These are phyloP conservation scores for Tetragonia tetragonoides DNA, from an alignment of 148 eudicot species.

Conservation along the genomic window DNA sequence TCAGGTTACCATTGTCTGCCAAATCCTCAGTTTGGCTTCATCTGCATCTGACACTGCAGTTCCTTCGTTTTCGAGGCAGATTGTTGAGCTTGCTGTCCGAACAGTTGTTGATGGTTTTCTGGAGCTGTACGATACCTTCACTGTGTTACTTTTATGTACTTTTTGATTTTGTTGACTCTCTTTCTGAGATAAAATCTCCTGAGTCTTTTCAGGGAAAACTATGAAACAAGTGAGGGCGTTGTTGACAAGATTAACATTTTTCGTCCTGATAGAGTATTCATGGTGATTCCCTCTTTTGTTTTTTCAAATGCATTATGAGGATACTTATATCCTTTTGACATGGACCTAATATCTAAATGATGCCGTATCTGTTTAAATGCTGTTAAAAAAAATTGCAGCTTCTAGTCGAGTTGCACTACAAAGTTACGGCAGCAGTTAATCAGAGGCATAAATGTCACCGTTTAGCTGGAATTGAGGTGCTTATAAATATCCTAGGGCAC, in stretches of 20 bases:
- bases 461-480: constrained; percentile 85
- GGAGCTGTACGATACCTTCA: constrained; percentile 48
- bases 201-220: constrained; percentile 54
- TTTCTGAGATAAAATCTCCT: constrained; percentile 7
- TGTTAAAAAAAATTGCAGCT: constrained; percentile 49
- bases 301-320: neutral
- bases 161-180: constrained; percentile 12
- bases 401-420: constrained; percentile 83
- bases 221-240: constrained; percentile 43
- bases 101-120: constrained; percentile 95
- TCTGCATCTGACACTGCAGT: constrained; percentile 51
- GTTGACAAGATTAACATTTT: constrained; percentile 84
- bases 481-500: constrained; percentile 68
- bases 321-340: neutral
- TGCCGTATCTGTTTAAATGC: constrained; percentile 3
- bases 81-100: constrained; percentile 58
- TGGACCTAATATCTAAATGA: constrained; percentile 4
- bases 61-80: constrained; percentile 66
- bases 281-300: constrained; percentile 41
- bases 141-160: constrained; percentile 11
- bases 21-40: constrained; percentile 72
- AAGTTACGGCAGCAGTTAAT: constrained; percentile 76
- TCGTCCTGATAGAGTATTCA: constrained; percentile 94
- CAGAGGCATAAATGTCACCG: constrained; percentile 72
- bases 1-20: constrained; percentile 88